Evolutionary conservation across 78 protist genomes (phyloP).

Genomic region (Ministeria vibrans): DNA sequence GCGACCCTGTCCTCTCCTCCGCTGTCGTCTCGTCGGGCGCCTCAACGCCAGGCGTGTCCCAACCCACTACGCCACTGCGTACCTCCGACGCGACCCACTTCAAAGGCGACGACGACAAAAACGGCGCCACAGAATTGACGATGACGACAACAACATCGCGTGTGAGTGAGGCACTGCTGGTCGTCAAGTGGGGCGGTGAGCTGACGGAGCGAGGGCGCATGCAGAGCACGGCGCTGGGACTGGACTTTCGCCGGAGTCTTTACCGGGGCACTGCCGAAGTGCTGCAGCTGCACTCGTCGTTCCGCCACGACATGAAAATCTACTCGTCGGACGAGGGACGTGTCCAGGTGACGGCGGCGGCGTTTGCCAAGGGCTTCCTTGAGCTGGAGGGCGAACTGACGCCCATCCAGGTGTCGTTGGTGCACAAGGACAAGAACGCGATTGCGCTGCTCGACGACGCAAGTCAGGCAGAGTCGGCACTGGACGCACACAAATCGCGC

Average conservation of each 20-base stretch:
- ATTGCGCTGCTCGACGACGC: slow-evolving; percentile 37
- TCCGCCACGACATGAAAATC: slow-evolving; percentile 64
- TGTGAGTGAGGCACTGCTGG: slow-evolving; percentile 11
- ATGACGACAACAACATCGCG: too few species aligned
- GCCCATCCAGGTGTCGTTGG: slow-evolving; percentile 49
- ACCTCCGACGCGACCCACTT: too few species aligned
- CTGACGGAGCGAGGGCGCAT: slow-evolving; percentile 44
- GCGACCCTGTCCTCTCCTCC: too few species aligned
- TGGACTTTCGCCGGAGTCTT: slow-evolving; percentile 1
- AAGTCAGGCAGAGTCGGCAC: not conserved
- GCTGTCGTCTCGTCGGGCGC: too few species aligned
- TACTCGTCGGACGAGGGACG: slow-evolving; percentile 60
- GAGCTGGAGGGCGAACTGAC: slow-evolving; percentile 57
- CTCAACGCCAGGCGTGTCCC: too few species aligned
- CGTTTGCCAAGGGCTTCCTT: slow-evolving; percentile 50
- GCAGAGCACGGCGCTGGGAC: slow-evolving; percentile 33
- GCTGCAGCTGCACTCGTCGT: slow-evolving; percentile 52
- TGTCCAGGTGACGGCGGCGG: slow-evolving; percentile 57
- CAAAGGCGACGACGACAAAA: too few species aligned
- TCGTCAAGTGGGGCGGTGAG: slow-evolving; percentile 66
- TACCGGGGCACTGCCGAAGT: slow-evolving; percentile 21
- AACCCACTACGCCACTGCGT: too few species aligned
- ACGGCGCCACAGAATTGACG: too few species aligned
- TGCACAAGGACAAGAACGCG: slow-evolving; percentile 18
- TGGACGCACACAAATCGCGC: not conserved